Evolutionary conservation across 2,329 filamentous ascomycete genomes (phyloP).

Genomic region (Claviceps sp.): DNA sequence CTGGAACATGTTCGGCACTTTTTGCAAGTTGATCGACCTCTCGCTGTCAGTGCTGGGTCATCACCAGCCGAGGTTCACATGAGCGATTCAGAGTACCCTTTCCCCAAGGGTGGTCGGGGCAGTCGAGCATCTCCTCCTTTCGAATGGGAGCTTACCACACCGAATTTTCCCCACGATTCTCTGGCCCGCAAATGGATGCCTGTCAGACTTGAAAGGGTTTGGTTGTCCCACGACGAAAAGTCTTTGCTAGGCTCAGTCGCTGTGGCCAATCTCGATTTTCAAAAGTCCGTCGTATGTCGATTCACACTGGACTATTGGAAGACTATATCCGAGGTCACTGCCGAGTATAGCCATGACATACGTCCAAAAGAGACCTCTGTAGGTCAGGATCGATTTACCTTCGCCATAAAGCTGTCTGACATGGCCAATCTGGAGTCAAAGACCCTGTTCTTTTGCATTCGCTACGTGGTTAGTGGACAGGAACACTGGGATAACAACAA

Average conservation of each 20-base stretch:
- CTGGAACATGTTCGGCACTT: slow-evolving; percentile 95
- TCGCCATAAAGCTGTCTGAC: slow-evolving; percentile 86
- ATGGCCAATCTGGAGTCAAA: slow-evolving; percentile 84
- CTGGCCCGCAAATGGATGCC: slow-evolving; percentile 46
- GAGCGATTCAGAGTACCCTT: slow-evolving; percentile 81
- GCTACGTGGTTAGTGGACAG: slow-evolving; percentile 69
- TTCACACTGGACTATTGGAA: slow-evolving; percentile 99
- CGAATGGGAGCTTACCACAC: slow-evolving; percentile 77
- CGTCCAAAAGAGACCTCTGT: slow-evolving; percentile 50
- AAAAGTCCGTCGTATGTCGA: slow-evolving; percentile 77
- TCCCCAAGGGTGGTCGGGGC: slow-evolving; percentile 34
- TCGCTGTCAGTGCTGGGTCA: slow-evolving; percentile 90
- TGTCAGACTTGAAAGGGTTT: slow-evolving; percentile 74
- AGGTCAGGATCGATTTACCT: slow-evolving; percentile 79
- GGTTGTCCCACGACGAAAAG: slow-evolving; percentile 78
- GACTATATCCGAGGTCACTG: slow-evolving; percentile 85
- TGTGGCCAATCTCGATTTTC: slow-evolving; percentile 79
- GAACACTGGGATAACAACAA: slow-evolving; percentile 96
- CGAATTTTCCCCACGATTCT: slow-evolving; percentile 59
- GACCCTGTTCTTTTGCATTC: slow-evolving; percentile 82
- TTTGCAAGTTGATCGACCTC: slow-evolving; percentile 79
- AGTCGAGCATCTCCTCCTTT: slow-evolving; percentile 35
- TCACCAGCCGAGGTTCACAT: slow-evolving; percentile 84
- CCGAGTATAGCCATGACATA: slow-evolving; percentile 76
- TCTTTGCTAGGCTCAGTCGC: slow-evolving; percentile 70